A percentile compares a stretch with the other conserved stretches of the same genome.
These are phyloP conservation scores for Mucor racemosus DNA, from an alignment of 371 early-diverging fungal genomes.

Conservation along the genomic window DNA sequence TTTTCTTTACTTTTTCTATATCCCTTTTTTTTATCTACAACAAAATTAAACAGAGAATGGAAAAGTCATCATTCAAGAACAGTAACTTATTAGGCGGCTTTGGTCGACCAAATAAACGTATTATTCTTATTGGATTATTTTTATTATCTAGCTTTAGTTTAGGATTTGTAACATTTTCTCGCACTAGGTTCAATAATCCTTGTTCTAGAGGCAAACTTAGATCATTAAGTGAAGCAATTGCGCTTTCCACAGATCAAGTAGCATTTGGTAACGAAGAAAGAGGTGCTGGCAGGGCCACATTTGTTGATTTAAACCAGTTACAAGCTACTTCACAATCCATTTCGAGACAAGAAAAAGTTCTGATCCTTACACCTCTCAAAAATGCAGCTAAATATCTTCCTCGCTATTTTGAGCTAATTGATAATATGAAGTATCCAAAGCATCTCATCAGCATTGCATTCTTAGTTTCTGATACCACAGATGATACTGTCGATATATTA, in stretches of 20 bases:
- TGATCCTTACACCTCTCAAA: conserved; percentile 70
- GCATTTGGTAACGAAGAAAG: conserved; percentile 2
- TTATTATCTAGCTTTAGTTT: not conserved
- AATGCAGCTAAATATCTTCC: conserved; percentile 60
- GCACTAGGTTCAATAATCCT: not conserved
- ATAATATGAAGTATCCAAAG: conserved; percentile 58
- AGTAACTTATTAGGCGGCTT: not conserved
- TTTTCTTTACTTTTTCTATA: not conserved
- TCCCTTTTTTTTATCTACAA: not conserved
- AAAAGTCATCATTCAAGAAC: not conserved
- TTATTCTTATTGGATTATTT: not conserved
- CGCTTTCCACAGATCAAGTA: conserved; percentile 6
- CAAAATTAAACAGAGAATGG: not conserved
- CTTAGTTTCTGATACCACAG: conserved; percentile 58
- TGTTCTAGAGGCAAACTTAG: not conserved
- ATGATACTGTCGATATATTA: conserved; percentile 54
- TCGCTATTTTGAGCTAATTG: conserved; percentile 58
- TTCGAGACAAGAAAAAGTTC: conserved; percentile 37
- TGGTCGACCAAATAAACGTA: not conserved
- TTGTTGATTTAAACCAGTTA: conserved; percentile 35
- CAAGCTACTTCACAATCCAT: conserved; percentile 25
- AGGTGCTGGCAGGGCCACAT: conserved; percentile 21
- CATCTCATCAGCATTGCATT: conserved; percentile 62
- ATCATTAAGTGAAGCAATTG: conserved; percentile 1
- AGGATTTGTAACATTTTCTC: conserved; percentile 7